Evolutionary conservation across 2,329 filamentous ascomycete species (phyloP).

Genomic region (Xylariales sp.): DNA sequence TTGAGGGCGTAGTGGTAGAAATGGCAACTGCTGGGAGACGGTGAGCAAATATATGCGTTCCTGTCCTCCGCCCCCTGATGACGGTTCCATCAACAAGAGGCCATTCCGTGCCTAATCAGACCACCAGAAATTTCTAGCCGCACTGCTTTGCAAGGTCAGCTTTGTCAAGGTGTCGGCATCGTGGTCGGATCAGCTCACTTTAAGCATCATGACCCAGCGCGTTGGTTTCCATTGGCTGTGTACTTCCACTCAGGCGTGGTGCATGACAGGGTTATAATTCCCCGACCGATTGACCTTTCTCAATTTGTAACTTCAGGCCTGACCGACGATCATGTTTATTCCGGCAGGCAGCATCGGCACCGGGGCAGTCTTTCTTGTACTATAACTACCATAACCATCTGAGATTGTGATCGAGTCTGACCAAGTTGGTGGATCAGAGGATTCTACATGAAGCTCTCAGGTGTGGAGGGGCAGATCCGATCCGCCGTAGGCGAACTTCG

Average conservation of each 20-base stretch:
- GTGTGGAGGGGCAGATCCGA: conserved; percentile 24
- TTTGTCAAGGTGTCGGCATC: conserved; percentile 27
- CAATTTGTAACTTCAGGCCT: conserved; percentile 32
- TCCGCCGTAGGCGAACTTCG: conserved; percentile 22
- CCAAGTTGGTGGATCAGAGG: conserved; percentile 6
- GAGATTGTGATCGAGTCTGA: conserved; percentile 2
- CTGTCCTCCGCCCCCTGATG: conserved; percentile 33
- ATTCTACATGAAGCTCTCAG: background rate
- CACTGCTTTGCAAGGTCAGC: conserved; percentile 34
- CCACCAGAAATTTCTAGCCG: conserved; percentile 33
- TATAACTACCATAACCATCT: conserved; percentile 13
- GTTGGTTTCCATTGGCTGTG: conserved; percentile 37
- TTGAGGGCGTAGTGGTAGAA: conserved; percentile 24
- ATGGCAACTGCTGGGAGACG: conserved; percentile 22
- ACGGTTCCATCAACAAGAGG: conserved; percentile 33
- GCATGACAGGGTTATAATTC: conserved; percentile 36
- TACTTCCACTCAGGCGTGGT: conserved; percentile 31
- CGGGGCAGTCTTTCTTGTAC: conserved; percentile 8
- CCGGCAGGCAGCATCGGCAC: conserved; percentile 24
- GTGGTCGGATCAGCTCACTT: conserved; percentile 36
- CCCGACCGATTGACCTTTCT: conserved; percentile 34
- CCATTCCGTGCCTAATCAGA: conserved; percentile 36
- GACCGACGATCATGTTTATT: conserved; percentile 26
- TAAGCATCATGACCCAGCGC: conserved; percentile 37
- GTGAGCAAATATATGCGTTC: conserved; percentile 36